phyloP scores from a whole-genome alignment of 441 rosid species.

The Populus tomentosa region DNA sequence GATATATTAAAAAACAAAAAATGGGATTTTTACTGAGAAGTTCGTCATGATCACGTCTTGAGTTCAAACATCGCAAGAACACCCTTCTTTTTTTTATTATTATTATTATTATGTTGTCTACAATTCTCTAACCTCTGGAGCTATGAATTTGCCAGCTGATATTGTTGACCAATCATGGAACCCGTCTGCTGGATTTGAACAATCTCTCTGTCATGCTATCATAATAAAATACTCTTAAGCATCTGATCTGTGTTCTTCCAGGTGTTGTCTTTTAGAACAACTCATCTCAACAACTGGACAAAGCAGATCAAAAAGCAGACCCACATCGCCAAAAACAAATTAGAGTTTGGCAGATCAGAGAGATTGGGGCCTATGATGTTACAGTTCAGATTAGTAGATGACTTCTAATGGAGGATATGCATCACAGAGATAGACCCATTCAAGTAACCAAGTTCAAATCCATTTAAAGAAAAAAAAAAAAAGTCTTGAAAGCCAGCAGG shows the following conservation, averaged over 20 bases:
- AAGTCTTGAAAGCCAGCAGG: not conserved
- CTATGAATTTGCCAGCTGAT: not conserved
- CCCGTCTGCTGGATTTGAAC: not conserved
- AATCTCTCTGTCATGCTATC: not conserved
- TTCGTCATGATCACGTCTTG: no score
- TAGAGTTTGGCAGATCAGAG: no score
- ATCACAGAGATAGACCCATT: no score
- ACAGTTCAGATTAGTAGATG: not conserved
- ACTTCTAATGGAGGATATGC: not conserved
- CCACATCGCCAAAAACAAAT: no score
- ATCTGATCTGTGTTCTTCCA: not conserved
- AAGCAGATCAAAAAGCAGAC: no score
- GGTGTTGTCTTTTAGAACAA: no score
- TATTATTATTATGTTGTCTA: no score
- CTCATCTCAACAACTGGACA: no score
- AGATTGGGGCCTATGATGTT: not conserved
- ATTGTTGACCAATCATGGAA: not conserved
- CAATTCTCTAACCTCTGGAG: not conserved
- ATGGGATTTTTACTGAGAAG: no score
- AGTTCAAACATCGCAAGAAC: no score
- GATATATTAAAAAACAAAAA: no score
- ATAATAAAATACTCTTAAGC: not conserved
- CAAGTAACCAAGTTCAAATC: not conserved
- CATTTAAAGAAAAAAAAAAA: not conserved
- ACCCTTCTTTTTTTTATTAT: no score